A percentile compares a stretch with the other conserved stretches of the same genome.
Evolutionary conservation across 176 grass and related monocot species (phyloP).

Genomic region (Rhipidocladum racemiflorum): DNA sequence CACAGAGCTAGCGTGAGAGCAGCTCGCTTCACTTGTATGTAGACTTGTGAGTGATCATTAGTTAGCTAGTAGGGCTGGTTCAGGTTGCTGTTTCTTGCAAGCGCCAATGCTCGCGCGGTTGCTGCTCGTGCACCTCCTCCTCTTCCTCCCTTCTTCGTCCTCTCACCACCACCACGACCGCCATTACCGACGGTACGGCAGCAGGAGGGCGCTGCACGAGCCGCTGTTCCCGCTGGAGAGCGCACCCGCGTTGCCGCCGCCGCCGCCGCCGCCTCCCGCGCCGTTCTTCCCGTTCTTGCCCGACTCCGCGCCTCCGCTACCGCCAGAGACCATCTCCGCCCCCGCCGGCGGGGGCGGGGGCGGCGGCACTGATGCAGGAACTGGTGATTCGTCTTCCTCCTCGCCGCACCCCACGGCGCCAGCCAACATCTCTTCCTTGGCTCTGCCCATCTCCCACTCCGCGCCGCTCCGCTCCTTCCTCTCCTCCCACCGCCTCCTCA

Average conservation of each 20-base stretch:
- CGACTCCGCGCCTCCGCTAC: constrained; percentile 32
- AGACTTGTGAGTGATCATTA: neutral
- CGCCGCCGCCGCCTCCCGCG: constrained; percentile 37
- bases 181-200: neutral
- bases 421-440: constrained; percentile 45
- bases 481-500: constrained; percentile 41
- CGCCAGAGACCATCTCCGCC: neutral
- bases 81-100: neutral
- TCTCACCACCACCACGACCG: constrained; percentile 1
- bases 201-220: constrained; percentile 50
- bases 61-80: neutral
- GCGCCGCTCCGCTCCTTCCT: constrained; percentile 42
- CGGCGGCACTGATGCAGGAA: neutral
- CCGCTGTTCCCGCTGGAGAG: constrained; percentile 52
- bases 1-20: neutral
- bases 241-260: constrained; percentile 5
- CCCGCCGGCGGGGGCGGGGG: neutral
- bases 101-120: constrained; percentile 32
- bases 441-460: constrained; percentile 26
- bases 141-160: constrained; percentile 26
- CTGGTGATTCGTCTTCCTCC: neutral
- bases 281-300: constrained; percentile 48
- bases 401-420: constrained; percentile 46
- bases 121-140: constrained; percentile 36
- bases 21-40: neutral